Evolutionary conservation across 2,329 filamentous ascomycete genomes (phyloP).

Genomic region (Paecilomyces dactylethromorphus): DNA sequence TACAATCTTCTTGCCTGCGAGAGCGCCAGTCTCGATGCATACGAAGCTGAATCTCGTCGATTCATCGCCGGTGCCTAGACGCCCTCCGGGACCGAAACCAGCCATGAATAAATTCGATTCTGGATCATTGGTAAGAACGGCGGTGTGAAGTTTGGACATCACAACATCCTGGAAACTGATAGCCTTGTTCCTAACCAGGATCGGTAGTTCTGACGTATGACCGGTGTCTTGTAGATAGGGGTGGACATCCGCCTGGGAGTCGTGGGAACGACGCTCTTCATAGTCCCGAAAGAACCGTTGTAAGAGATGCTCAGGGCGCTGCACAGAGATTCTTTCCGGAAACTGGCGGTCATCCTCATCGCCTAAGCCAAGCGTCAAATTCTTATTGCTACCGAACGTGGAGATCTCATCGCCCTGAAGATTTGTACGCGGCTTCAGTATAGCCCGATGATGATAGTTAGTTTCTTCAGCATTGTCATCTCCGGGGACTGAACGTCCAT

Average conservation of each 20-base stretch:
- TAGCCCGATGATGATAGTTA: slow-evolving; percentile 22
- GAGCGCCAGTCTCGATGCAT: slow-evolving; percentile 67
- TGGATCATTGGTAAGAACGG: slow-evolving; percentile 78
- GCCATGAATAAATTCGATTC: slow-evolving; percentile 89
- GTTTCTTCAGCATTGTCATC: slow-evolving; percentile 48
- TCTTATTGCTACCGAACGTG: slow-evolving; percentile 94
- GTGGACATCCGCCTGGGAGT: slow-evolving; percentile 12
- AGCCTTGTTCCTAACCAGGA: slow-evolving; percentile 63
- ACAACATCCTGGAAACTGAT: slow-evolving; percentile 73
- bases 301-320: slow-evolving; percentile 70
- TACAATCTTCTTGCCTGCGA: slow-evolving; percentile 66
- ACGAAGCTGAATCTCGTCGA: slow-evolving; percentile 81
- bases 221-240: slow-evolving; percentile 19
- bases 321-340: slow-evolving; percentile 73
- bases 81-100: slow-evolving; percentile 83
- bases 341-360: slow-evolving; percentile 93
- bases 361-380: slow-evolving; percentile 85
- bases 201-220: slow-evolving; percentile 57
- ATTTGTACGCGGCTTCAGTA: slow-evolving; percentile 26
- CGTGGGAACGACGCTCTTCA: slow-evolving; percentile 35
- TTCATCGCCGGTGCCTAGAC: slow-evolving; percentile 84
- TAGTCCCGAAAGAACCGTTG: slow-evolving; percentile 67
- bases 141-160: slow-evolving; percentile 88
- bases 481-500: slow-evolving; percentile 20
- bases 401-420: slow-evolving; percentile 76